Evolutionary conservation across 2,329 filamentous ascomycete species (phyloP).

Genomic region (Beauveria varroae): DNA sequence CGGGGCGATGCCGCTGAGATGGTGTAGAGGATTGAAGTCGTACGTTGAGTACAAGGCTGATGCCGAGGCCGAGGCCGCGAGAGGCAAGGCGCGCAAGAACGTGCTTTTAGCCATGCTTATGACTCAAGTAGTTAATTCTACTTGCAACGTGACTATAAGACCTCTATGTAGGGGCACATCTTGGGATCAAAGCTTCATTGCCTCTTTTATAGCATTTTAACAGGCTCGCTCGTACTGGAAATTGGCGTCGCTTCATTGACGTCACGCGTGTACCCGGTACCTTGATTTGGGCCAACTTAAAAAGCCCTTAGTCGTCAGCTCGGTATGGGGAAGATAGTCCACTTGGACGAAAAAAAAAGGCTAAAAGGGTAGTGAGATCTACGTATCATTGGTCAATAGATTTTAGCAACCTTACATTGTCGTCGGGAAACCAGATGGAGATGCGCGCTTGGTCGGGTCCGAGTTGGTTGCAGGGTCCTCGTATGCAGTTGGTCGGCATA

Average conservation of each 20-base stretch:
- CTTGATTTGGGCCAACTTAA: constrained; percentile 1
- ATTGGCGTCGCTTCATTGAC: constrained; percentile 6
- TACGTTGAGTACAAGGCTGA: constrained; percentile 37
- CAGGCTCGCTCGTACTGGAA: not conserved
- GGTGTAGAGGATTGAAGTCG: constrained; percentile 45
- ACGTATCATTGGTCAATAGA: not conserved
- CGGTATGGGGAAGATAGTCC: not conserved
- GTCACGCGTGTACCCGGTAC: not conserved
- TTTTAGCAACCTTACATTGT: not conserved
- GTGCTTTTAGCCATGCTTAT: not conserved
- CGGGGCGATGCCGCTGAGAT: constrained; percentile 47
- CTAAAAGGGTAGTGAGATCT: not conserved
- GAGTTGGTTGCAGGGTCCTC: too few relatives aligned
- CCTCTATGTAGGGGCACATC: not conserved
- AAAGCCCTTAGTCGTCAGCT: not conserved
- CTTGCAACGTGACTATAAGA: not conserved
- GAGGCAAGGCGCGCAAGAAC: not conserved
- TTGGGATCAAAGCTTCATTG: not conserved
- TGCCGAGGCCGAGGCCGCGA: constrained; percentile 13
- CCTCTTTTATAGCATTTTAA: not conserved
- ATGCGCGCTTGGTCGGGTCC: too few relatives aligned
- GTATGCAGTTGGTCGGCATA: too few relatives aligned
- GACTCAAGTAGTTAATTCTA: not conserved
- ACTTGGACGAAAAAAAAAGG: not conserved
- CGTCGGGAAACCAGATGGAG: too few relatives aligned